phyloP scores from a whole-genome alignment of 331 rosid genomes.

The Stylosanthes scabra region DNA sequence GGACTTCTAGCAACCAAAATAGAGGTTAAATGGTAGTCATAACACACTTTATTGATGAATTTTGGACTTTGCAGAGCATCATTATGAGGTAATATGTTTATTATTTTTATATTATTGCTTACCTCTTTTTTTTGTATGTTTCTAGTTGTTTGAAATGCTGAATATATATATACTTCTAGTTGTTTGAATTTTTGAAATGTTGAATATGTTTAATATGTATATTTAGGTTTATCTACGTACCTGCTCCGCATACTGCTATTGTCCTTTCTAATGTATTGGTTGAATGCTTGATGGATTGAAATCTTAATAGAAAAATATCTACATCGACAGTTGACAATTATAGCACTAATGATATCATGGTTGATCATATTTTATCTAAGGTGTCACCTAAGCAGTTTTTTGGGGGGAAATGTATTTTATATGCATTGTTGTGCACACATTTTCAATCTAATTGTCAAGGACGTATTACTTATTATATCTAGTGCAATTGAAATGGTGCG shows the following conservation, averaged over 20 bases:
- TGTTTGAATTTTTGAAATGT: too few relatives aligned
- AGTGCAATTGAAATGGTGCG: not conserved
- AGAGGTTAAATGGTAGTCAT: not conserved
- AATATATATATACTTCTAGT: not conserved
- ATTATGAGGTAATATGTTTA: not conserved
- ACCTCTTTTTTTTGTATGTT: not conserved
- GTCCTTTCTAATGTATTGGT: not conserved
- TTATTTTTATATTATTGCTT: not conserved
- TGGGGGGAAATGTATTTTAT: not conserved
- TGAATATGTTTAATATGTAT: not conserved
- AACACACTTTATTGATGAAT: not conserved
- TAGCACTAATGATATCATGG: not conserved
- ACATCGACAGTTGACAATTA: not conserved
- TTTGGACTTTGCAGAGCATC: not conserved
- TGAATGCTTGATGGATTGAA: not conserved
- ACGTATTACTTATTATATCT: not conserved
- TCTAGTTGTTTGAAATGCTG: not conserved
- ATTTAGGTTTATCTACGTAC: slow-evolving; percentile 6
- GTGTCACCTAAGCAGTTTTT: not conserved
- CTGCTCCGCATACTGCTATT: not conserved
- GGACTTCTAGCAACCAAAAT: not conserved
- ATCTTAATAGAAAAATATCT: not conserved
- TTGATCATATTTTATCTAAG: not conserved
- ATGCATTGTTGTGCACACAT: not conserved
- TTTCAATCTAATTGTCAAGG: not conserved